Conservation (phyloP, 2,329 filamentous ascomycete genomes). For the Hyphodiscus sp. region DNA sequence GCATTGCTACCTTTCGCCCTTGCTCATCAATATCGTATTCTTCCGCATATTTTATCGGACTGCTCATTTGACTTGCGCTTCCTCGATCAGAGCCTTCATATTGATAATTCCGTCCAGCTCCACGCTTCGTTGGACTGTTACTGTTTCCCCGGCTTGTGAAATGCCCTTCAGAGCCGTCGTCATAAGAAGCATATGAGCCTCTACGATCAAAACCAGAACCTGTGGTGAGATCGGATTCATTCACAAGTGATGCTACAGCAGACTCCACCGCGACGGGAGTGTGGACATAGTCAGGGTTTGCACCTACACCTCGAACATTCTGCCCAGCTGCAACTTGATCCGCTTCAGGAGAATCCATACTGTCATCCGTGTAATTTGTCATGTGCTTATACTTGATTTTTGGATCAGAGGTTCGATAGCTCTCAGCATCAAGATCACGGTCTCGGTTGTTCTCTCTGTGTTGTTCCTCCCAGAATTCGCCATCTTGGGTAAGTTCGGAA, state of each 20-base stretch:
- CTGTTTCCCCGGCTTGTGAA: slow-evolving; percentile 35
- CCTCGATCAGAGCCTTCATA: slow-evolving; percentile 17
- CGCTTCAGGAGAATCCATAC: slow-evolving; percentile 45
- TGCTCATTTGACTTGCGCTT: slow-evolving; percentile 21
- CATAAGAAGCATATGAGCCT: slow-evolving; percentile 29
- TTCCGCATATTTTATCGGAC: slow-evolving; percentile 23
- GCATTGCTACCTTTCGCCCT: slow-evolving; percentile 29
- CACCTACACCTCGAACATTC: slow-evolving; percentile 62
- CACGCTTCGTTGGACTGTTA: slow-evolving; percentile 39
- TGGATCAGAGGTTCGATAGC: slow-evolving; percentile 51
- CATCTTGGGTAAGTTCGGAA: slow-evolving; percentile 40
- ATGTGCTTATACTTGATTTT: slow-evolving; percentile 49
- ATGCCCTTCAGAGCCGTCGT: slow-evolving; percentile 29
- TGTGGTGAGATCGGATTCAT: slow-evolving; percentile 68
- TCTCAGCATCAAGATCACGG: slow-evolving; percentile 50
- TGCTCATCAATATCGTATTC: slow-evolving; percentile 31
- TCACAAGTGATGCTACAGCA: slow-evolving; percentile 77
- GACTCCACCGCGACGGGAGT: slow-evolving; percentile 73
- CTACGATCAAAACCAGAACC: slow-evolving; percentile 37
- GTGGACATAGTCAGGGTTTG: slow-evolving; percentile 72
- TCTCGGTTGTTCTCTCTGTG: slow-evolving; percentile 30
- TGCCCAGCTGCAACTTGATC: slow-evolving; percentile 58
- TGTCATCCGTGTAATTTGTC: slow-evolving; percentile 50
- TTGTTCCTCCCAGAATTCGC: slow-evolving; percentile 30
- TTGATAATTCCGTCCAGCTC: slow-evolving; percentile 9